Base-by-base conservation (phyloP, 1,284 basidiomycete genomes). In the Puccinia polysora region DNA sequence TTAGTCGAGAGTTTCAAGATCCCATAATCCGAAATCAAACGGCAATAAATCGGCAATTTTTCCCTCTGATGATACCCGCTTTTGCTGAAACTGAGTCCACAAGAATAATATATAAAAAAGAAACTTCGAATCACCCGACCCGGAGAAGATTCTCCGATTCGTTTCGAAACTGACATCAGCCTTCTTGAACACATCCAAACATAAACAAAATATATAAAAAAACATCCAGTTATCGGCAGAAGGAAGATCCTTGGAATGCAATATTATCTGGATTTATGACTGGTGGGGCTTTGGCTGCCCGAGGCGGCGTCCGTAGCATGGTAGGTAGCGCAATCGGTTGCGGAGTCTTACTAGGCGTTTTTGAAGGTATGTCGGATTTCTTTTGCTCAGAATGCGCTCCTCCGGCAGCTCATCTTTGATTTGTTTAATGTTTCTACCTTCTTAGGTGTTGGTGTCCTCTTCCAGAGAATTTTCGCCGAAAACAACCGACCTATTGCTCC, bases 161-260 rank as follows among this genome's bases (percentile, higher is more conserved):
- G n/a, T 43, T 8, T 8, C 40, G 8, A 43, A 8, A 53, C 50
- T 25, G 5, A 10, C 50, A 23, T 53, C 8, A 28, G 20, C 25
- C 25, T 15, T 36, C 12, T 18, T 8, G 40, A 18, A 6, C 18
- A 14, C n/a, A 58, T n/a, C 15, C 15, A 5, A 23, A 10, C 40
- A 43, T 43, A 8, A 8, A 8, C 18, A 43, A 8, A 43, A 43
- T 8, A 43, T 43, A 43, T 8, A 43, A 43, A 43, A 8, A 62
- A 43, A 47, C n/a, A n/a, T n/a, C n/a, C n/a, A 59, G 36, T 62
- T 68, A 87, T 83, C 84, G 96, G 79, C 95, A 98, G 83, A 98
- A 98, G 81, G 96, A 99, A 82, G 96, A 99, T 81, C 90, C 94
- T 64, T 98, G 94, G 93, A 99, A 99, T 80, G 93, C 93, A 50